These are phyloP conservation scores for Chaetomiaceae sp. DNA, from an alignment of 2,329 filamentous ascomycete genomes.

Conservation along the genomic window DNA sequence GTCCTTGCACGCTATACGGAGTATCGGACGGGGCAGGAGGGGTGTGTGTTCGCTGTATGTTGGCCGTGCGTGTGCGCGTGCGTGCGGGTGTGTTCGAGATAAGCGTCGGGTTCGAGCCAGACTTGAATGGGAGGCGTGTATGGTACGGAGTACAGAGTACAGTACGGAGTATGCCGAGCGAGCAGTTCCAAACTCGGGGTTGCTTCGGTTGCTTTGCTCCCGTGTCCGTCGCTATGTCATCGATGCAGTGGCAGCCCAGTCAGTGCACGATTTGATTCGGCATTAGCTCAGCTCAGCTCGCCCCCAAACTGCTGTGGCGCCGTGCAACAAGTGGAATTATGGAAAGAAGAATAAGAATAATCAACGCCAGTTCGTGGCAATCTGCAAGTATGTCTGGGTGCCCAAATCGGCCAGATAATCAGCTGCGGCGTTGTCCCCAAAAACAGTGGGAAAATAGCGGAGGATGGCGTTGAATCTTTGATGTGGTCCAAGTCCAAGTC, in stretches of 20 bases:
- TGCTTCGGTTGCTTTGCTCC: background rate
- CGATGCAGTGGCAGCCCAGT: too few species aligned
- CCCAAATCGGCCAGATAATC: background rate
- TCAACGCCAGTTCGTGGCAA: background rate
- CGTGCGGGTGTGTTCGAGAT: background rate
- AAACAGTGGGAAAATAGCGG: background rate
- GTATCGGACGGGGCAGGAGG: too few species aligned
- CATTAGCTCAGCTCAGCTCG: slow-evolving; percentile 1
- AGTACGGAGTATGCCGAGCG: too few species aligned
- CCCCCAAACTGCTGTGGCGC: too few species aligned
- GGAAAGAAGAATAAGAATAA: background rate
- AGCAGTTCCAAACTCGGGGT: background rate
- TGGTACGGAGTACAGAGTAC: too few species aligned
- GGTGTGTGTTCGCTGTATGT: too few species aligned
- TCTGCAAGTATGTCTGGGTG: background rate
- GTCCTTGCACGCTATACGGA: too few species aligned
- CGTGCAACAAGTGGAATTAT: background rate
- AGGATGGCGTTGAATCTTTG: background rate
- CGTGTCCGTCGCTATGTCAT: slow-evolving; percentile 12
- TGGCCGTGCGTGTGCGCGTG: too few species aligned
- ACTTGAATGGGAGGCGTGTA: too few species aligned
- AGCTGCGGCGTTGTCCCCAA: background rate
- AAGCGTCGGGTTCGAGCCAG: background rate
- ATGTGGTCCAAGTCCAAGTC: slow-evolving; percentile 1
- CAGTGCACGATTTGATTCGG: too few species aligned